phyloP scores from a whole-genome alignment of 129 eudicot species.

The Logfia minima region DNA sequence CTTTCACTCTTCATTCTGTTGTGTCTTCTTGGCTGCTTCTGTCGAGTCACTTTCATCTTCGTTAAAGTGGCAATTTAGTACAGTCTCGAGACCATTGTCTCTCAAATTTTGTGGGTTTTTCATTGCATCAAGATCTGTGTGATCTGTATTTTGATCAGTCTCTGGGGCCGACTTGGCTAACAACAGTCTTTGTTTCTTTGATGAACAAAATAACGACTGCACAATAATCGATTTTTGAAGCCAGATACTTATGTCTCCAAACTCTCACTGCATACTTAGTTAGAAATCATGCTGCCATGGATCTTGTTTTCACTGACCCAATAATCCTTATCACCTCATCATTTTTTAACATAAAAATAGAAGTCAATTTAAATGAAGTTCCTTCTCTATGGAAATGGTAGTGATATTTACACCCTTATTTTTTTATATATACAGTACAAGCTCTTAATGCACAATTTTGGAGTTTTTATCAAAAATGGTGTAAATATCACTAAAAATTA shows the following conservation, averaged over 20 bases:
- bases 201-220: conserved; percentile 54
- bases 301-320: conserved; percentile 50
- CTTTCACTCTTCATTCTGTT: background rate
- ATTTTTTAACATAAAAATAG: conserved; percentile 33
- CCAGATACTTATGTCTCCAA: conserved; percentile 61
- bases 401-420: too few species aligned
- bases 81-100: conserved; percentile 58
- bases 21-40: conserved; percentile 13
- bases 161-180: conserved; percentile 46
- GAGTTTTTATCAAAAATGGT: too few species aligned
- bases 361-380: background rate
- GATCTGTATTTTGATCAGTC: conserved; percentile 31
- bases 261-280: conserved; percentile 53
- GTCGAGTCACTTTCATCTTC: conserved; percentile 26
- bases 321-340: conserved; percentile 62
- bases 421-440: too few species aligned
- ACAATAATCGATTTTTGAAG: conserved; percentile 58
- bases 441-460: too few species aligned
- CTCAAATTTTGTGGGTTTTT: conserved; percentile 1
- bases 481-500: too few species aligned
- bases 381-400: too few species aligned
- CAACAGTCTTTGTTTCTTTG: conserved; percentile 34
- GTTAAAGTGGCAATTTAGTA: conserved; percentile 37
- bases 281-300: conserved; percentile 58
- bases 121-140: conserved; percentile 27